Evolutionary conservation across 176 grass and related monocot species (phyloP), one percentile per base, ranked within the genome.

Genomic region (Calamus simplicifolius): DNA sequence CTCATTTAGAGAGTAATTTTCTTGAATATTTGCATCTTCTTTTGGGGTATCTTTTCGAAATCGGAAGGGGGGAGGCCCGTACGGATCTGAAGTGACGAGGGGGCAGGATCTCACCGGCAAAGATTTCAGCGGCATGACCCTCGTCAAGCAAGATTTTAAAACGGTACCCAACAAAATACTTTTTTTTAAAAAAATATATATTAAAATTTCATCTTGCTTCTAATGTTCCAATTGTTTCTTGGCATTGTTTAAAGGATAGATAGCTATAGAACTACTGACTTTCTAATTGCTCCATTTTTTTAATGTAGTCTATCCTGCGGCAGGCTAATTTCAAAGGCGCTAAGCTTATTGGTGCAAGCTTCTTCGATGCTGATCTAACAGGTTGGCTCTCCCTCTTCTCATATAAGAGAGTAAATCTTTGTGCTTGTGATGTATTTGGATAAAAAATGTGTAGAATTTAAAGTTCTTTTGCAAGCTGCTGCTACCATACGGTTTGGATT

Each of bases 141-240:
- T 96, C 68, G 61, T 90, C 74, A 90, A 85, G 78, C 91, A 96
- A 72, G 86, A 96, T 73, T 96, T 96, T 73, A 96, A 96, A 76
- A 90, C 91, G 71, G 91, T 90, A 65, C 35, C 35, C 35, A 10
- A 43, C 1, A 43, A 10, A 8, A 43, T 43, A 3, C 2, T 35
- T 10, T 43, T 13, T 43, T 13, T 43, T 12, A 12, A 7, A n/a
- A n/a, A n/a, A n/a, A n/a, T n/a, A n/a, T n/a, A 43, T 13, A 12
- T 1, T 43, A 43, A 43, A 43, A 43, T 43, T 10, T 43, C 35
- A 12, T 43, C 10, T 43, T 43, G 35, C 8, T 10, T 43, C 2
- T 43, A 43, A 12, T 12, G 3, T 13, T 10, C 35, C 7, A 43
- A 43, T 43, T 43, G 35, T 43, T 43, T 10, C 1, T 43, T 43